Evolutionary conservation across 805 yeast genomes (phyloP), one percentile per base, ranked within the genome.

Genomic region (Metschnikowia kunwiensis): DNA sequence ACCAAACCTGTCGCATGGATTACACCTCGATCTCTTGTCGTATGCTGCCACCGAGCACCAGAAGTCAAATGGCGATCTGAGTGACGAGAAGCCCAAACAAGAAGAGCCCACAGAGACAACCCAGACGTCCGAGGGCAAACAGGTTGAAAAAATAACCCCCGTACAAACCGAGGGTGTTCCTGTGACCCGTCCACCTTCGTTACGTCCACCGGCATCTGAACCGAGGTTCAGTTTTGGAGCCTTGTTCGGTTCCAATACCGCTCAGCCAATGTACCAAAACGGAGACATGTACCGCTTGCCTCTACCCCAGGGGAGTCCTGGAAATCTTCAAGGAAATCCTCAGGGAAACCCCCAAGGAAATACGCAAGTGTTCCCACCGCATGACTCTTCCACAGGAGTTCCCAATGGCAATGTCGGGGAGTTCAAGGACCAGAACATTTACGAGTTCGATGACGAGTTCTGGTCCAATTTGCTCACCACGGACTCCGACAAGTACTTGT

Each of bases 361-460:
- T 21, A n/a, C 11, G 11, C 9, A 21, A 9, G 24, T 3, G 3
- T 9, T 9, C n/a, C 24, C 24, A 21, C 14, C 12, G 14, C 9
- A 11, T 11, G 26, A 24, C 12, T 11, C 7, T 24, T 7, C 14
- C 2, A 11, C 14, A 10, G 15, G 8, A 14, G 26, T n/a, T 3
- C 26, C 26, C 12, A n/a, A 21, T 21, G 26, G 14, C 9, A 14
- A n/a, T 12, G 14, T 24, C 7, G 22, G 22, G 9, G 24, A 30
- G 5, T 18, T 21, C 16, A 19, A 14, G 20, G 30, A 32, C 15
- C 19, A 23, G 20, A 32, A 31, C 23, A 20, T 38, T 8, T 31
- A 38, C 63, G 73, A 78, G 7, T 55, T 80, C 23, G 78, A 77
- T 40, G 88, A 81, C 50, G 88, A 82, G 51, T 78, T 82, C 48